Conservation (phyloP, 352 stramenopile genomes). For the Stephanocyclus meneghinianus region DNA sequence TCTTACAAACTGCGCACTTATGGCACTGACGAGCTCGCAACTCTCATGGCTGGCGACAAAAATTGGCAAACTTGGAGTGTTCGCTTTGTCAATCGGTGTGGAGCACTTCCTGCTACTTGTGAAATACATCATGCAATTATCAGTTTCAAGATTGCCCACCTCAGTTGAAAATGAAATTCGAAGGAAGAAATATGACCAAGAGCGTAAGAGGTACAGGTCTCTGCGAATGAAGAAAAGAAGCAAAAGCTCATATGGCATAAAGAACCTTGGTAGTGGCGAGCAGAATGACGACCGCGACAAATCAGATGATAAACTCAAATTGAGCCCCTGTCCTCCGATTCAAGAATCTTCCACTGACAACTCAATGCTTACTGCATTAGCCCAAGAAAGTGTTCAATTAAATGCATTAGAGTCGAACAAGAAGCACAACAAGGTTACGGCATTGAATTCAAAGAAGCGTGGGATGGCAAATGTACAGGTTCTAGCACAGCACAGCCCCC, state of each 20-base stretch:
- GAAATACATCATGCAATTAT: conserved; percentile 81
- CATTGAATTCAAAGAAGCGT: not conserved
- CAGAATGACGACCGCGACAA: conserved; percentile 8
- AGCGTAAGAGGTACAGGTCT: conserved; percentile 58
- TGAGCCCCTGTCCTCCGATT: conserved; percentile 46
- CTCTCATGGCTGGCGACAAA: conserved; percentile 60
- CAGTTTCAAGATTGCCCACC: conserved; percentile 66
- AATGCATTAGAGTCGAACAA: not conserved
- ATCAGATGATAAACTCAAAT: conserved; percentile 20
- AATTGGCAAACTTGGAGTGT: conserved; percentile 64
- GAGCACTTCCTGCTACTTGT: conserved; percentile 83
- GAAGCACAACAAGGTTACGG: not conserved
- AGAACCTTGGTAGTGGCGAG: conserved; percentile 15
- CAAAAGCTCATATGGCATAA: conserved; percentile 26
- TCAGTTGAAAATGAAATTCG: conserved; percentile 72
- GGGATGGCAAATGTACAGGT: conserved; percentile 3
- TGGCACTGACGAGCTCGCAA: conserved; percentile 81
- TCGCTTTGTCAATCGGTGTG: conserved; percentile 79
- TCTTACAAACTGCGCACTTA: conserved; percentile 93
- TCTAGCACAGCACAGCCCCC: not conserved
- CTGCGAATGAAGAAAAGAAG: conserved; percentile 73
- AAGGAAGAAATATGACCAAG: conserved; percentile 66
- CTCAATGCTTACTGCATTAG: conserved; percentile 12
- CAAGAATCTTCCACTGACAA: conserved; percentile 45
- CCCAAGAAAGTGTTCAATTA: not conserved